phyloP scores from a whole-genome alignment of 1,284 basidiomycete genomes.

The Trametes hirsuta region DNA sequence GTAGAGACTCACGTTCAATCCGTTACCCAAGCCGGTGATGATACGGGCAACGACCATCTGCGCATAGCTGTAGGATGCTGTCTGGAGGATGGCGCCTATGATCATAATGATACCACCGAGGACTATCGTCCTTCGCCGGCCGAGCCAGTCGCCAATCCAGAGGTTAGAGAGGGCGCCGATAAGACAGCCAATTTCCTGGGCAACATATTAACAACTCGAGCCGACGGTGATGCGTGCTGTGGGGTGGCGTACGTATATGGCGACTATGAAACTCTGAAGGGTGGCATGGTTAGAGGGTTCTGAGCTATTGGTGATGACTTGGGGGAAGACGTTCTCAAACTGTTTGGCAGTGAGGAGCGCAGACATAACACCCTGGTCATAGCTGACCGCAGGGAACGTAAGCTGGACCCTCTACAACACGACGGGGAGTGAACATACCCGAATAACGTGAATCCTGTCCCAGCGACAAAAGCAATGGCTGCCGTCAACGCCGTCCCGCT shows the following conservation, averaged over 20 bases:
- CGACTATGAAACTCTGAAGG: constrained; percentile 56
- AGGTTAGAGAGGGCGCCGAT: constrained; percentile 55
- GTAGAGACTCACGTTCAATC: constrained; percentile 54
- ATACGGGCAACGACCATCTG: constrained; percentile 66
- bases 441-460: constrained; percentile 61
- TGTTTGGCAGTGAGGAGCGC: constrained; percentile 56
- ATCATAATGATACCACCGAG: constrained; percentile 62
- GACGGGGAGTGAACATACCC: constrained; percentile 41
- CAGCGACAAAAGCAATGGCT: constrained; percentile 53
- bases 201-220: not conserved
- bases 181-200: constrained; percentile 57
- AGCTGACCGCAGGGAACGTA: constrained; percentile 37
- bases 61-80: constrained; percentile 54
- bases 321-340: constrained; percentile 56
- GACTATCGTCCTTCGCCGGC: constrained; percentile 54
- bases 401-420: not conserved
- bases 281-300: constrained; percentile 49
- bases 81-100: constrained; percentile 63
- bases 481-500: constrained; percentile 47
- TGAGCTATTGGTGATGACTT: constrained; percentile 40
- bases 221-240: not conserved
- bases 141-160: constrained; percentile 58
- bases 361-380: constrained; percentile 71
- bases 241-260: constrained; percentile 48
- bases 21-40: constrained; percentile 69